phyloP scores from a whole-genome alignment of 1,139 yeast species.

The Magnusiomyces paraingens region DNA sequence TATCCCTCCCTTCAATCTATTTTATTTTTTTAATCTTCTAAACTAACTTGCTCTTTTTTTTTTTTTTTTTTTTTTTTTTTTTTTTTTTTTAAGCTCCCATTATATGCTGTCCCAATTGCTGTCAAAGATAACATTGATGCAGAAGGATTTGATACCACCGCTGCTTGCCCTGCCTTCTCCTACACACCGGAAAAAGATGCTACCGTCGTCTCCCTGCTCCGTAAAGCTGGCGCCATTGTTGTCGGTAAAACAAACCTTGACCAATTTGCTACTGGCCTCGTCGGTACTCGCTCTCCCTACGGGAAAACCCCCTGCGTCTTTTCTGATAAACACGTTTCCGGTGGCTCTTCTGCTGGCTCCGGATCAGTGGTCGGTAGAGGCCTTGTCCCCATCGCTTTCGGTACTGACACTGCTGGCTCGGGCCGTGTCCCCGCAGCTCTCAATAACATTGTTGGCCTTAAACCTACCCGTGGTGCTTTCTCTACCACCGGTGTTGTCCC shows the following conservation, averaged over 20 bases:
- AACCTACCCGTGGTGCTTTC: constrained; percentile 84
- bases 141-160: constrained; percentile 76
- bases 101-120: constrained; percentile 92
- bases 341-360: constrained; percentile 96
- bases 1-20: background rate
- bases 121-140: constrained; percentile 93
- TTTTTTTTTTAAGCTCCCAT: constrained; percentile 40
- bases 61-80: background rate
- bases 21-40: background rate
- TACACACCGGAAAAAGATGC: constrained; percentile 67
- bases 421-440: constrained; percentile 97
- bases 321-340: constrained; percentile 68
- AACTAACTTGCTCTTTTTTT: constrained; percentile 19
- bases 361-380: constrained; percentile 88
- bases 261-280: constrained; percentile 95
- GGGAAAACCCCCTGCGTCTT: constrained; percentile 82
- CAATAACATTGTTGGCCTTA: constrained; percentile 83
- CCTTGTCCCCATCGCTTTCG: constrained; percentile 77
- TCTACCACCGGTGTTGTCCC: constrained; percentile 89
- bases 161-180: constrained; percentile 83
- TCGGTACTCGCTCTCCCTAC: constrained; percentile 91
- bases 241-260: constrained; percentile 91
- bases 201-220: constrained; percentile 59
- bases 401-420: constrained; percentile 98
- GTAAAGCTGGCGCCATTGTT: constrained; percentile 82